These are phyloP conservation scores for Eucalyptus curtisii DNA, from an alignment of 345 rosid species.

Conservation along the genomic window DNA sequence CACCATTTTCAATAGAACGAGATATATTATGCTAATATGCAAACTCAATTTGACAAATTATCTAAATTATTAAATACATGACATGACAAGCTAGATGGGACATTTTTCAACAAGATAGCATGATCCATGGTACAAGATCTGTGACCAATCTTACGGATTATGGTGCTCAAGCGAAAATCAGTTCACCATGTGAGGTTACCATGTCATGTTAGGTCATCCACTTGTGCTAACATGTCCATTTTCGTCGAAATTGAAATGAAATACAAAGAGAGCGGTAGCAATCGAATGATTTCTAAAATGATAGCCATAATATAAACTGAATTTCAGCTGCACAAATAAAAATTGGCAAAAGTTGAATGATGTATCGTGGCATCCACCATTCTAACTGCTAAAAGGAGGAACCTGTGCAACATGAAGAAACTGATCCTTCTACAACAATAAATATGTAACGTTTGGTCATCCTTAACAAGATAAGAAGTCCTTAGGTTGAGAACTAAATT, in stretches of 20 bases:
- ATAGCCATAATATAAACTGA: neutral
- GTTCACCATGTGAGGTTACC: neutral
- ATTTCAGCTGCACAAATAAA: neutral
- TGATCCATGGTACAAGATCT: neutral
- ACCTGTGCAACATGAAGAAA: neutral
- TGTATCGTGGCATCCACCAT: neutral
- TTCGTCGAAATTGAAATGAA: neutral
- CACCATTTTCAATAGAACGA: neutral
- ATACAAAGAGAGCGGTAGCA: neutral
- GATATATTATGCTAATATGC: neutral
- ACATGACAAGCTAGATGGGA: neutral
- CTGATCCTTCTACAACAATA: neutral
- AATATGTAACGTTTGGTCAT: neutral
- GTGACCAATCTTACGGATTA: neutral
- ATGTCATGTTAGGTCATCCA: neutral
- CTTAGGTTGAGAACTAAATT: neutral
- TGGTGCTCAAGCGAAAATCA: neutral
- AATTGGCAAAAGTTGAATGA: neutral
- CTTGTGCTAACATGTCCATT: neutral
- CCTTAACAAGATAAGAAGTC: neutral
- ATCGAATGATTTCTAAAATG: neutral
- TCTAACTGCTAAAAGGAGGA: neutral
- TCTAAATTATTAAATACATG: neutral
- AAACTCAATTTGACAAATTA: neutral
- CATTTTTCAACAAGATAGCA: neutral